Evolutionary conservation across 2,329 filamentous ascomycete genomes (phyloP).

Genomic region (Talaromyces islandicus): DNA sequence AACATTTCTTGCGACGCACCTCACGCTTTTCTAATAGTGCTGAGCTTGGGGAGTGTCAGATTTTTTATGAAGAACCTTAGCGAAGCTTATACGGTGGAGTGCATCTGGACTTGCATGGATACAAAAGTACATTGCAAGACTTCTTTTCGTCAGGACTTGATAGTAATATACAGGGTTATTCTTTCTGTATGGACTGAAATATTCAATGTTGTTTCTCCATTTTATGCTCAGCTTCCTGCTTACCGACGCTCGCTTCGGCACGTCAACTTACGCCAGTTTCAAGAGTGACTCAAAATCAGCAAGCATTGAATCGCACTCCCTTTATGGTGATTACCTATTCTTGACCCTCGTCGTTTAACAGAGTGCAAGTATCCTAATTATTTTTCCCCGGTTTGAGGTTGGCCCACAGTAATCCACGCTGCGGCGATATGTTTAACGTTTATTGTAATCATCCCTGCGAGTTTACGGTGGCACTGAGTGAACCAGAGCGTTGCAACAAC

Average conservation of each 20-base stretch:
- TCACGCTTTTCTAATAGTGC: no score
- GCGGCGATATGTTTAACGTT: conserved; percentile 13
- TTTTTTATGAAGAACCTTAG: no score
- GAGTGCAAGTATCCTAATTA: neutral
- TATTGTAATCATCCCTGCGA: conserved; percentile 14
- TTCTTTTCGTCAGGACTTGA: neutral
- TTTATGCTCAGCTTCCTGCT: neutral
- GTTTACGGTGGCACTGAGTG: conserved; percentile 31
- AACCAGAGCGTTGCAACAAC: conserved; percentile 33
- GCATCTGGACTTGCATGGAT: neutral
- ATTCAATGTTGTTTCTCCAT: neutral
- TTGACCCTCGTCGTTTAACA: neutral
- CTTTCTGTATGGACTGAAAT: neutral
- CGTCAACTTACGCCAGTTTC: conserved; percentile 1
- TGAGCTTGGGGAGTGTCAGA: no score
- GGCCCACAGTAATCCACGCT: conserved; percentile 16
- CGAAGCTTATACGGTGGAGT: neutral
- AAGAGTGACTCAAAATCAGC: conserved; percentile 15
- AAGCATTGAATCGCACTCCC: conserved; percentile 16
- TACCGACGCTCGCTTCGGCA: neutral
- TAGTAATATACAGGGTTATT: neutral
- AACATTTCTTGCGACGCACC: no score
- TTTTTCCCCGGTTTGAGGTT: conserved; percentile 7
- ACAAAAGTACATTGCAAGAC: neutral
- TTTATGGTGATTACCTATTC: conserved; percentile 12